Base-by-base conservation (phyloP, 2,329 filamentous ascomycete genomes). In the Pseudogymnoascus sp. region DNA sequence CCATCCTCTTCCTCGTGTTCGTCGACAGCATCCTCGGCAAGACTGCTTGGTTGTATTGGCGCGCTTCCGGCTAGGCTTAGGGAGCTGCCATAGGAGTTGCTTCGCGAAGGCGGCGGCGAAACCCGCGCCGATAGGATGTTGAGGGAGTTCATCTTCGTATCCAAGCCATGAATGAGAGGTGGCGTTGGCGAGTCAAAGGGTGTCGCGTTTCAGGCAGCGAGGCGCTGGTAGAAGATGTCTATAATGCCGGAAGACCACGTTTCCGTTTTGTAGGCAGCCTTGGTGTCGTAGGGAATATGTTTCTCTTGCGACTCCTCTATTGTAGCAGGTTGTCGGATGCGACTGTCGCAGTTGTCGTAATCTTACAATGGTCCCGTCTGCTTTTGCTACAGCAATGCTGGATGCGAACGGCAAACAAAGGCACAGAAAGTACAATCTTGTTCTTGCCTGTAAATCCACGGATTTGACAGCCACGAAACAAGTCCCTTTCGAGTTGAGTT, bases 81-180 rank as follows among this genome's bases (percentile, higher is more conserved):
- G 34, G 71, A 68, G 64, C 73, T 81, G 70, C 79, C 79, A 71
- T 86, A 78, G 28, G 85, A 87, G 75, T 86, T 87, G 67, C 84
- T 83, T 74, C 85, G 81, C 65, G 85, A 82, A 63, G 83, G 80
- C 63, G 84, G 76, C 69, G 85, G 83, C 71, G 85, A 86, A 75
- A 93, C 90, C 79, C 90, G 88, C 76, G 90, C 87, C 73, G 92
- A 95, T 76, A 97, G 86, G 77, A 96, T 91, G 80, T 95, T 96
- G 81, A 96, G 83, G 73, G 93, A 96, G 87, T 97, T 97, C 93
- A 97, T 97, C 79, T 83, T 90, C 81, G 63, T 71, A 69, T 68
- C 76, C 76, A 77, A 81, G 82, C 85, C 85, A 87, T 75, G 70
- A 72, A 73, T 69, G 66, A 61, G 68, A 64, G 65, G 63, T 43